Base-by-base conservation (phyloP, 164 flowering plant species). In the Nelumbo lutea region DNA sequence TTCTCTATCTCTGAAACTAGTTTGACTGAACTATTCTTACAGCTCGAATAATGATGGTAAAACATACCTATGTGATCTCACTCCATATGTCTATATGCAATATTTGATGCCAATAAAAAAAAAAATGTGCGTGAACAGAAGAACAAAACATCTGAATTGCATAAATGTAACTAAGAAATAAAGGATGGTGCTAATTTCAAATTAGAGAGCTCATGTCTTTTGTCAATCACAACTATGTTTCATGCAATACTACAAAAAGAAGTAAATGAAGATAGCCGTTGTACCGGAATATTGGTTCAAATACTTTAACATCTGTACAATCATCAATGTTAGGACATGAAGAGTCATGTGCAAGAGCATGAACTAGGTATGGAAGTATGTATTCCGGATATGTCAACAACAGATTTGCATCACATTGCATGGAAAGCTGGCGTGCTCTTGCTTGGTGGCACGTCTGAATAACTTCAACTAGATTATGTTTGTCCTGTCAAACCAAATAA, bases 331-430 rank as follows among this genome's bases (percentile, higher is more conserved):
- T 66, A 60, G 99, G 98, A 72, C 85, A 92, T 52, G 88, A 78
- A 70, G 85, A 80, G 77, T 84, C 88, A 82, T 95, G 97, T 65
- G 98, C 97, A 80, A 95, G 87, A 42, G 85, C 79, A 79, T 93
- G 97, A 70, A 95, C 86, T 82, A 89, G 70, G 80, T 85, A 86
- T 42, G 96, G 84, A 39, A 93, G 83, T 43, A 93, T 85, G 73
- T 78, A 77, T 73, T 90, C 97, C 43, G 97, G 97, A 79, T 90
- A 87, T 47, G 74, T 67, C 58, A 78, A 69, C 15, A 62, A 59
- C 5, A 85, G 76, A 69, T 76, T 87, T 70, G 82, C 77, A 76
- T 92, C 97, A 81, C 78, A 67, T 73, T 75, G 92, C 61, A 73
- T 9, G 58, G 90, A 72, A 72, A 79, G 76, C 58, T 90, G 92